A percentile compares a stretch with the other conserved stretches of the same genome.
Conservation (phyloP, 2,329 filamentous ascomycete species). For the Fusarium sp. region DNA sequence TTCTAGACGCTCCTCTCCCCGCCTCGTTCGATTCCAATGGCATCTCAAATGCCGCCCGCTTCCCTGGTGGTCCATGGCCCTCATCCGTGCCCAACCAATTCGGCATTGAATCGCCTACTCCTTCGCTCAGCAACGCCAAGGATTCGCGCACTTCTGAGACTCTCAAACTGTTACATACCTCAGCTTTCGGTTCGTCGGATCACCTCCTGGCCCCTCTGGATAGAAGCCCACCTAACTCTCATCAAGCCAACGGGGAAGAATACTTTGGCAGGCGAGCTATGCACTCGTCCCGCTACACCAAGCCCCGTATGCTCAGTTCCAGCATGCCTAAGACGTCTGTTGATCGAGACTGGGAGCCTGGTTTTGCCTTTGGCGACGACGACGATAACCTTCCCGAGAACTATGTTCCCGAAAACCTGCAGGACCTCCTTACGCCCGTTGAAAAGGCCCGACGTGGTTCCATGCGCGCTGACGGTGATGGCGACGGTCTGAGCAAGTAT, state of each 20-base stretch:
- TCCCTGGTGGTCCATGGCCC: slow-evolving; percentile 81
- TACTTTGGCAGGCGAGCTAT: slow-evolving; percentile 77
- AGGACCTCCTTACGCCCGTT: slow-evolving; percentile 73
- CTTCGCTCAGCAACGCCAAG: slow-evolving; percentile 73
- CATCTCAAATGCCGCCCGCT: slow-evolving; percentile 89
- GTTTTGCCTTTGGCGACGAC: slow-evolving; percentile 83
- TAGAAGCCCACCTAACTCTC: slow-evolving; percentile 61
- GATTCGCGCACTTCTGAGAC: slow-evolving; percentile 71
- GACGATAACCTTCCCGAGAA: slow-evolving; percentile 64
- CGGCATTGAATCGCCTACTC: slow-evolving; percentile 84
- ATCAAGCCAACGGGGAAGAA: slow-evolving; percentile 66
- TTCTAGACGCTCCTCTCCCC: slow-evolving; percentile 90
- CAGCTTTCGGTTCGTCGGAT: slow-evolving; percentile 73
- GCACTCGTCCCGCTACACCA: slow-evolving; percentile 73
- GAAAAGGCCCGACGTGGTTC: slow-evolving; percentile 75
- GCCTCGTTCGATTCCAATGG: slow-evolving; percentile 97
- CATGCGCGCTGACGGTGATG: slow-evolving; percentile 65
- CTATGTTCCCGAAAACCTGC: slow-evolving; percentile 79
- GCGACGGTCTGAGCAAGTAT: slow-evolving; percentile 65
- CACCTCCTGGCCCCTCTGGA: slow-evolving; percentile 66
- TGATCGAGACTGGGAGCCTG: slow-evolving; percentile 71
- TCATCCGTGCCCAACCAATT: slow-evolving; percentile 94
- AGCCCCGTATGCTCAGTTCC: slow-evolving; percentile 76
- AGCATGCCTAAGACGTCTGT: slow-evolving; percentile 73
- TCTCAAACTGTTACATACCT: slow-evolving; percentile 72